Percentiles rank a stretch among this genome's conserved stretches.
Evolutionary conservation across 257 asterid genomes (phyloP).

Genomic region (Solanum etuberosum): DNA sequence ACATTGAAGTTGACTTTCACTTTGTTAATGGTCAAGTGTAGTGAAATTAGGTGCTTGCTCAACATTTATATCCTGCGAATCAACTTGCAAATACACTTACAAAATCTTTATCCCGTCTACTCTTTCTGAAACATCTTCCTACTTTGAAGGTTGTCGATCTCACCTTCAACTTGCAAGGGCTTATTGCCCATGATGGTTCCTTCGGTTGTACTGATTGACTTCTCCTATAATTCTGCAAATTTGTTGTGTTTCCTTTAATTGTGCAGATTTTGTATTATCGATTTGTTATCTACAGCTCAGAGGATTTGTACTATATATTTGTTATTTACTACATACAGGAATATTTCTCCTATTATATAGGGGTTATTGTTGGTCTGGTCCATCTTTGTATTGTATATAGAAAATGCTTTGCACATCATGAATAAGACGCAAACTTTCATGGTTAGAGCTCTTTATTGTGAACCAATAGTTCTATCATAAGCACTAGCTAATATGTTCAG

Average conservation of each 20-base stretch:
- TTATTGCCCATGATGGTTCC: neutral
- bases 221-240: neutral
- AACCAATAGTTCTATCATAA: neutral
- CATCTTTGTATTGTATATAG: no score
- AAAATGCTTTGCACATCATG: no score
- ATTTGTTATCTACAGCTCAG: neutral
- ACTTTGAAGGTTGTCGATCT: neutral
- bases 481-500: neutral
- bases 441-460: neutral
- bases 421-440: neutral
- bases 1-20: neutral
- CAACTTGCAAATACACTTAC: neutral
- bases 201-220: neutral
- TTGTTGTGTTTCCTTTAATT: neutral
- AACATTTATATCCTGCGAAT: neutral
- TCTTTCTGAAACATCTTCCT: neutral
- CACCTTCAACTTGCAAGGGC: neutral
- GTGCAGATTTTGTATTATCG: neutral
- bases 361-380: neutral
- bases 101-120: neutral
- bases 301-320: neutral
- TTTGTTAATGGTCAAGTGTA: neutral
- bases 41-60: neutral
- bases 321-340: neutral
- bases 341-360: neutral